These are phyloP conservation scores for Phytophthora agathidicida DNA, from an alignment of 352 stramenopile genomes.

Conservation along the genomic window DNA sequence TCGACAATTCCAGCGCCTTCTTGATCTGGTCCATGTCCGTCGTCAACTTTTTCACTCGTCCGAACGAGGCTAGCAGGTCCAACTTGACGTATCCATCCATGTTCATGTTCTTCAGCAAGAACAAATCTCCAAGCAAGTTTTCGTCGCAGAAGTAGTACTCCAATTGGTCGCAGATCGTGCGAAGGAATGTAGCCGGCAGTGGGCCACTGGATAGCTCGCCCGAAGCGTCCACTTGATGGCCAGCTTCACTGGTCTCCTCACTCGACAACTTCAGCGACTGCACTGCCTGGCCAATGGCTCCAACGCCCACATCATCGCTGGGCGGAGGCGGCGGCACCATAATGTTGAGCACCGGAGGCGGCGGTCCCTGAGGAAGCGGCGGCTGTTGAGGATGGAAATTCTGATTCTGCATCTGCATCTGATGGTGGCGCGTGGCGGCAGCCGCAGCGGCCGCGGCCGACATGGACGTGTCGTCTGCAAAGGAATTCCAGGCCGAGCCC, in stretches of 20 bases:
- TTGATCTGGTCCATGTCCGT: conserved; percentile 85
- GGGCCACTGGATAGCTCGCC: conserved; percentile 35
- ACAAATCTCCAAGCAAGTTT: conserved; percentile 85
- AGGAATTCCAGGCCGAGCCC: conserved; percentile 61
- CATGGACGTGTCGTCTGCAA: conserved; percentile 51
- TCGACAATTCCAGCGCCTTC: conserved; percentile 84
- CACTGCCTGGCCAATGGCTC: conserved; percentile 70
- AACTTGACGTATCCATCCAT: conserved; percentile 89
- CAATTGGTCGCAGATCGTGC: conserved; percentile 88
- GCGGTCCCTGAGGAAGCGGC: conserved; percentile 40
- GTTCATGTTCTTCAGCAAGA: conserved; percentile 91
- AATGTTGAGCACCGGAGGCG: conserved; percentile 57
- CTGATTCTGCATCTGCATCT: conserved; percentile 31
- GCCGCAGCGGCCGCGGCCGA: conserved; percentile 19
- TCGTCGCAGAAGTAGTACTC: conserved; percentile 92
- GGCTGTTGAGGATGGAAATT: conserved; percentile 32
- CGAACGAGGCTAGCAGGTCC: conserved; percentile 83
- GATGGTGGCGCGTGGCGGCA: conserved; percentile 22
- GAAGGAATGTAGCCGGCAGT: conserved; percentile 80
- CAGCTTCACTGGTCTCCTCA: conserved; percentile 49
- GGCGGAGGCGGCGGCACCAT: conserved; percentile 38
- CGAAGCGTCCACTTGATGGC: conserved; percentile 27
- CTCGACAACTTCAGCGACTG: conserved; percentile 58
- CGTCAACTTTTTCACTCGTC: conserved; percentile 88
- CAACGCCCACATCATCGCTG: conserved; percentile 46